A percentile compares a stretch with the other conserved stretches of the same genome.
phyloP scores from a whole-genome alignment of 768 basidiomycete species.

The Auriscalpium orientale region DNA sequence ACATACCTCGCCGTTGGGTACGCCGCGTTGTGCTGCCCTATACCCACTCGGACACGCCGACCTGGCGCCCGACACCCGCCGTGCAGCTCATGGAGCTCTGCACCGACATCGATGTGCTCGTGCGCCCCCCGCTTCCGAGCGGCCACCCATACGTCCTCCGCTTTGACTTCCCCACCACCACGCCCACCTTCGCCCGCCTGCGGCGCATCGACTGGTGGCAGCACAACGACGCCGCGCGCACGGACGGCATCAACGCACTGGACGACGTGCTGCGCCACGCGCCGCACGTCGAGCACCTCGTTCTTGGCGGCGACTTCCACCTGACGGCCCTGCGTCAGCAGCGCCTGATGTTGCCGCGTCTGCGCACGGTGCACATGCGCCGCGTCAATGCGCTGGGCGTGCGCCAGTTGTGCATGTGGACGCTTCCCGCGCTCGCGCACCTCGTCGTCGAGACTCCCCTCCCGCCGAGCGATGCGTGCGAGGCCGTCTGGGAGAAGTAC shows the following conservation, averaged over 20 bases:
- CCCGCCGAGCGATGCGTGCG: background rate
- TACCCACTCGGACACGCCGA: slow-evolving; percentile 3
- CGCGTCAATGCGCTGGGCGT: slow-evolving; percentile 3
- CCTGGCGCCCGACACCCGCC: background rate
- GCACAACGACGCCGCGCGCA: slow-evolving; percentile 4
- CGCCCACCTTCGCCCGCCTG: background rate
- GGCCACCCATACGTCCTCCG: background rate
- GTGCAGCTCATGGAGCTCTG: slow-evolving; percentile 5
- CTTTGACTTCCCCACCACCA: slow-evolving; percentile 5
- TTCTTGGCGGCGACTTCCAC: slow-evolving; percentile 4
- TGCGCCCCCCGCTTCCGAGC: slow-evolving; percentile 2
- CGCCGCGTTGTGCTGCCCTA: slow-evolving; percentile 14
- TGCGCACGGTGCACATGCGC: slow-evolving; percentile 4
- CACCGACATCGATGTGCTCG: slow-evolving; percentile 11
- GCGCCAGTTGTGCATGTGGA: slow-evolving; percentile 8
- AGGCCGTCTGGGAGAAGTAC: slow-evolving; percentile 4
- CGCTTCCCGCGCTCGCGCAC: slow-evolving; percentile 6
- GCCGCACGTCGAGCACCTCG: background rate
- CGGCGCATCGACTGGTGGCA: slow-evolving; percentile 13
- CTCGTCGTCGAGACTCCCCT: slow-evolving; percentile 1
- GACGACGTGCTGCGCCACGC: slow-evolving; percentile 2
- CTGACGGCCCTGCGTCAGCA: background rate
- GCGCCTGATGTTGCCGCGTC: background rate
- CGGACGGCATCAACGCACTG: slow-evolving; percentile 12
- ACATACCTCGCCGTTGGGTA: background rate